Evolutionary conservation across 2,329 filamentous ascomycete species (phyloP), one percentile per base, ranked within the genome.

Genomic region (Iodosphaeria phyllophila): DNA sequence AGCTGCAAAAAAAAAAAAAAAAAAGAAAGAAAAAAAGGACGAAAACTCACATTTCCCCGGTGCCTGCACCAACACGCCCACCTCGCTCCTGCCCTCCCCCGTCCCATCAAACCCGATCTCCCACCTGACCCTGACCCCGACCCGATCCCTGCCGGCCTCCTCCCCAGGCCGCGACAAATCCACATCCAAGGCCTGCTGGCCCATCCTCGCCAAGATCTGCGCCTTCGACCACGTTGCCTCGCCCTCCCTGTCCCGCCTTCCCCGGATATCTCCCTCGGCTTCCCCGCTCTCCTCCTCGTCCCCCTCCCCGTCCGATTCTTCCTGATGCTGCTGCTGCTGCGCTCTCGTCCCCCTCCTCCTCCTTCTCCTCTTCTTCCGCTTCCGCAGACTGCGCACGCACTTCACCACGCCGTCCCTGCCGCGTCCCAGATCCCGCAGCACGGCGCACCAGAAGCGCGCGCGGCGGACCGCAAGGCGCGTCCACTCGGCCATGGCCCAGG

Each of bases 401-500:
- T 32, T 39, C 9, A 29, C 27, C 17, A 51, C 27, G n/a, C n/a
- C n/a, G 12, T 35, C 38, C 13, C 51, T 48, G 18, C 44, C 37
- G 5, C 37, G 48, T 0, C 43, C 42, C 9, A 74, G 49, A 16
- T 60, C 54, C 4, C 38, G 37, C 16, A 67, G 55, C 13, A 75
- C 48, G 1, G 46, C 49, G 13, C 53, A 52, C 74, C 74, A 79
- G 28, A 73, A 62, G n/a, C 51, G 51, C 0, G 74, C 74, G 6
- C 74, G 53, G 26, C 60, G 57, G 6, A 59, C 48, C 0, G 71
- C 65, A 2, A 73, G 44, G 3, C 70, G 64, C 31, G 70, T 58
- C 66, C 74, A 79, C 25, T 74, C 68, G 8, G 60, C 60, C 56
- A 79, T 68, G 0, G 70, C 72, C 70, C 72, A 79, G 4, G 60